phyloP scores from a whole-genome alignment of 2,329 filamentous ascomycete genomes.

The Elsinoe batatas region DNA sequence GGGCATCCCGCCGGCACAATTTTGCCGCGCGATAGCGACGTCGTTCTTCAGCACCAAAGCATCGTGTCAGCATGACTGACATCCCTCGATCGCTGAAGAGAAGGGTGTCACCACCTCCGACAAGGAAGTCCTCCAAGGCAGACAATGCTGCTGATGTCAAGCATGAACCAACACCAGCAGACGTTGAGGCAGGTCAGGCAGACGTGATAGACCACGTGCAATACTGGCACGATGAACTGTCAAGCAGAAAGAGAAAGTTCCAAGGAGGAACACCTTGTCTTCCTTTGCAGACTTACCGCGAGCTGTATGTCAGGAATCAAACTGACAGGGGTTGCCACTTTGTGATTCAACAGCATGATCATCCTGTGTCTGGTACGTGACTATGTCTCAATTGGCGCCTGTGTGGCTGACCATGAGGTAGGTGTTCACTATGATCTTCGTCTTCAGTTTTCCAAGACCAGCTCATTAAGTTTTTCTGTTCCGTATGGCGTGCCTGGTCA shows the following conservation, averaged over 20 bases:
- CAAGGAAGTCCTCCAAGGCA: constrained; percentile 15
- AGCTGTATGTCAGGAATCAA: constrained; percentile 40
- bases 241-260: constrained; percentile 4
- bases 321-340: constrained; percentile 43
- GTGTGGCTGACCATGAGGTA: constrained; percentile 16
- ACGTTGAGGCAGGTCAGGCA: constrained; percentile 43
- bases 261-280: constrained; percentile 25
- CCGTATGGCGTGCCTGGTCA: constrained; percentile 37
- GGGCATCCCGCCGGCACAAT: background rate
- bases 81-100: constrained; percentile 7
- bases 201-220: constrained; percentile 39
- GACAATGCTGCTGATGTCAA: background rate
- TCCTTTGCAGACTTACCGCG: constrained; percentile 33
- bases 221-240: constrained; percentile 35
- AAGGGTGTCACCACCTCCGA: constrained; percentile 24
- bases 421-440: constrained; percentile 50
- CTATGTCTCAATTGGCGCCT: background rate
- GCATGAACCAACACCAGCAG: constrained; percentile 26
- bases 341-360: constrained; percentile 64
- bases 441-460: constrained; percentile 58
- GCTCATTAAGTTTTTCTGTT: constrained; percentile 49
- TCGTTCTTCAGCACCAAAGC: background rate
- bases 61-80: background rate
- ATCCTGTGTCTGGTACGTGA: constrained; percentile 51
- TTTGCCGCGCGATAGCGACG: background rate